Conservation (phyloP, 768 basidiomycete species). For the Jaapia argillacea region DNA sequence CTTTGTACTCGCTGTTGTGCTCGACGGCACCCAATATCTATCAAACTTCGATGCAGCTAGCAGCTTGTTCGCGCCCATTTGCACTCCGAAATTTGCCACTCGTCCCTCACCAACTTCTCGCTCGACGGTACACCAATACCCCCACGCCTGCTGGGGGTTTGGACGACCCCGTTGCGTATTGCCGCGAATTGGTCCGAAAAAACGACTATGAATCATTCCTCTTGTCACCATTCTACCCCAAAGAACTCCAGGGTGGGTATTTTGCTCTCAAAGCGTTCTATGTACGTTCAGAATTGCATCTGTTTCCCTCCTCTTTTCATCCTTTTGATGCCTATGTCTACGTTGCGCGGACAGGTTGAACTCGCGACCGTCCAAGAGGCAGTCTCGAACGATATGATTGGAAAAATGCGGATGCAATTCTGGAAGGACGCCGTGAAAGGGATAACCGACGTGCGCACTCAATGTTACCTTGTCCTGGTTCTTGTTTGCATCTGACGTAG, state of each 20-base stretch:
- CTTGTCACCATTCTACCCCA: conserved; percentile 62
- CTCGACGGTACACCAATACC: conserved; percentile 3
- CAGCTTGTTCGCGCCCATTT: too few species aligned
- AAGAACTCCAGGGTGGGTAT: conserved; percentile 51
- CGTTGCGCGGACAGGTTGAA: conserved; percentile 50
- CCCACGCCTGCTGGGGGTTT: conserved; percentile 11
- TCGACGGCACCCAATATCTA: too few species aligned
- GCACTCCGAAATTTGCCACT: background rate
- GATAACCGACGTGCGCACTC: conserved; percentile 46
- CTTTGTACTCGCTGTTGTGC: too few species aligned
- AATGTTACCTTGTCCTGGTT: background rate
- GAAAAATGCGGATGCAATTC: conserved; percentile 81
- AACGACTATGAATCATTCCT: conserved; percentile 80
- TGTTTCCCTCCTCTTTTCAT: conserved; percentile 1
- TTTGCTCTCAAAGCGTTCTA: conserved; percentile 79
- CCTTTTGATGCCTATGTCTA: background rate
- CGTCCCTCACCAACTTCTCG: background rate
- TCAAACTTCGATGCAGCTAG: too few species aligned
- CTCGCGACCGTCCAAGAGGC: conserved; percentile 68
- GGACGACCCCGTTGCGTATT: conserved; percentile 47
- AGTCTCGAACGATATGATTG: conserved; percentile 63
- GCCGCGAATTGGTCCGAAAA: conserved; percentile 60
- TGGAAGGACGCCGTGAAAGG: conserved; percentile 75
- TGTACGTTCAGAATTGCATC: conserved; percentile 48
- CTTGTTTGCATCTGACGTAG: conserved; percentile 28